Conservation (phyloP, 2,329 filamentous ascomycete species). For the Fusarium sp. region DNA sequence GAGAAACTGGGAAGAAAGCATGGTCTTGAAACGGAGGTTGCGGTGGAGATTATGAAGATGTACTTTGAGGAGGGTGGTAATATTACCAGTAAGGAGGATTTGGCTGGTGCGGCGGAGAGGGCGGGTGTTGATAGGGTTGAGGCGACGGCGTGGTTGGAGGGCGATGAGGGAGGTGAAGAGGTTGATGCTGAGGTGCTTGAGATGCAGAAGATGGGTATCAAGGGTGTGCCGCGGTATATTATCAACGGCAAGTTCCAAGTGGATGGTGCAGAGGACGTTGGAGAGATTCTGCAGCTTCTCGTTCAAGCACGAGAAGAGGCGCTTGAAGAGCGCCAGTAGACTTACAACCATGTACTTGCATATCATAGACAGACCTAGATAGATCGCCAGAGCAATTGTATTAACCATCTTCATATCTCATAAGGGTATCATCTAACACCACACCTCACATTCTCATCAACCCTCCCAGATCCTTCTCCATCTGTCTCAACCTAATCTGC, state of each 20-base stretch:
- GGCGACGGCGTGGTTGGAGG: conserved; percentile 68
- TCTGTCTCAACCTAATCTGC: conserved; percentile 66
- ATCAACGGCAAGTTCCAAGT: conserved; percentile 78
- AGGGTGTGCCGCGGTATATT: conserved; percentile 82
- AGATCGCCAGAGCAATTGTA: neutral
- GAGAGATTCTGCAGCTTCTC: conserved; percentile 77
- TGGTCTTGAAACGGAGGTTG: conserved; percentile 69
- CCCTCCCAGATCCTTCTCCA: conserved; percentile 71
- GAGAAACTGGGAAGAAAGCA: conserved; percentile 75
- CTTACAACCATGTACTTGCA: neutral
- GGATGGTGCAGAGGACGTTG: conserved; percentile 79
- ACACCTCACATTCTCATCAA: conserved; percentile 65
- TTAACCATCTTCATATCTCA: conserved; percentile 25
- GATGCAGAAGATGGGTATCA: conserved; percentile 67
- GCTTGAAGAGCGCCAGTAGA: conserved; percentile 7
- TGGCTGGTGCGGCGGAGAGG: conserved; percentile 67
- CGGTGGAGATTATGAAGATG: conserved; percentile 74
- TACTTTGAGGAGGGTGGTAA: conserved; percentile 78
- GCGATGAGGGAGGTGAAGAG: conserved; percentile 68
- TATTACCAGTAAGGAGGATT: conserved; percentile 70
- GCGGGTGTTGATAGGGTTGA: conserved; percentile 69
- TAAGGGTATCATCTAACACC: conserved; percentile 39
- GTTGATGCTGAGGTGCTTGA: conserved; percentile 70
- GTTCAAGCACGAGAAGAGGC: conserved; percentile 61
- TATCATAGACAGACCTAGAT: neutral